Base-by-base conservation (phyloP, 2,329 filamentous ascomycete species). In the Amauroascus verrucosus region DNA sequence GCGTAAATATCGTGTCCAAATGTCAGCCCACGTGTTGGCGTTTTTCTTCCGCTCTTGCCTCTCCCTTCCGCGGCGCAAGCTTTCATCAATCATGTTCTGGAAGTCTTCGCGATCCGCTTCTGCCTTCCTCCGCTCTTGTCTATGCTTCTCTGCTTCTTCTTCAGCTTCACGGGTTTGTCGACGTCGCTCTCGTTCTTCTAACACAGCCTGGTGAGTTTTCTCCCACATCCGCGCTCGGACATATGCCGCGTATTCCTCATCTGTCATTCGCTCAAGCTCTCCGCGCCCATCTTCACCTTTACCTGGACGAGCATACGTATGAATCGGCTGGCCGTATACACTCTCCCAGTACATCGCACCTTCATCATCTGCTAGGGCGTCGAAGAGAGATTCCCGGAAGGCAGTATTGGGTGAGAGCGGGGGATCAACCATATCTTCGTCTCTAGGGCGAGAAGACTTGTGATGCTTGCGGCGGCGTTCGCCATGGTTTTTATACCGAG, bases 331-430 rank as follows among this genome's bases (percentile, higher is more conserved):
- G 0, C 89, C 90, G 70, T 97, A 98, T n/a, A 98, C 87, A 14
- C 82, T 81, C 67, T 96, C 85, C 93, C 93, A 98, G 72, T 93
- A 98, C 6, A 83, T 80, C 1, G 93, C 93, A 45, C 91, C 93
- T 71, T 98, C 93, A 65, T 97, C 91, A 69, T 98, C 93, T 35
- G 89, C 91, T 70, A 98, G 84, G 30, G 93, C 93, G 68, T 98
- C 93, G 71, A 97, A 97, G 4, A 98, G 82, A 0, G 89, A 95
- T 68, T 95, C 88, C 28, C 88, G 84, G 67, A 98, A 98, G 0
- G 91, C 88, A 0, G 78, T 75, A 38, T 88, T 83, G 0, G 87
- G 77, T 60, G 85, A 80, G 14, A 86, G 73, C 0, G 59, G 52
- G n/a, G 59, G 55, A 5, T 38, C 5, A 9, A 53, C 47, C 22